These are phyloP conservation scores for Aspergillus fructus DNA, from an alignment of 2,329 filamentous ascomycete genomes.

Conservation along the genomic window DNA sequence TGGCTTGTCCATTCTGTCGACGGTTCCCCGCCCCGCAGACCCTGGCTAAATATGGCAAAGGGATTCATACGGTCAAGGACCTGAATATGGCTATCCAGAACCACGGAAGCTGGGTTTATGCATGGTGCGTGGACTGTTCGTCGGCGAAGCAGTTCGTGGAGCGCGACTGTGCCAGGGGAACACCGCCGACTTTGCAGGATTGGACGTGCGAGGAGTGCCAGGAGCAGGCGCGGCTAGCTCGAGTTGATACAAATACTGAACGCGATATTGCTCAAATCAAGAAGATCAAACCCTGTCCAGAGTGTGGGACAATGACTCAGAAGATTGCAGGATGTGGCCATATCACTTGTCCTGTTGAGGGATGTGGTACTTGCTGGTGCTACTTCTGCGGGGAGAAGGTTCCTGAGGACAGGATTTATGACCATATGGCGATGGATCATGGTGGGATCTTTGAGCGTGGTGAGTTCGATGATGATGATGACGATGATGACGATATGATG, in stretches of 20 bases:
- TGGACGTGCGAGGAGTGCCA: conserved; percentile 48
- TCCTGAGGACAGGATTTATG: conserved; percentile 8
- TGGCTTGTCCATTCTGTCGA: conserved; percentile 53
- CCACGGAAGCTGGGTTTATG: conserved; percentile 48
- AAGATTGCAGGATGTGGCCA: conserved; percentile 43
- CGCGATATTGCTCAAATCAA: background rate
- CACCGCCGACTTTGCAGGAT: conserved; percentile 34
- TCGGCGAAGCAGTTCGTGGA: conserved; percentile 45
- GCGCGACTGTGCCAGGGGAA: conserved; percentile 46
- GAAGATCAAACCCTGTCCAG: conserved; percentile 35
- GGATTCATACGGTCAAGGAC: conserved; percentile 38
- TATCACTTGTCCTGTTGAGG: conserved; percentile 34
- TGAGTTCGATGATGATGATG: background rate
- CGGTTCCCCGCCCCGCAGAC: conserved; percentile 42
- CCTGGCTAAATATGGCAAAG: conserved; percentile 37
- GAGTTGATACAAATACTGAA: background rate
- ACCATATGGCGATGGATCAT: conserved; percentile 14
- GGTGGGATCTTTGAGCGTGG: conserved; percentile 6
- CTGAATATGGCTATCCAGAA: conserved; percentile 42
- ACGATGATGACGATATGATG: background rate
- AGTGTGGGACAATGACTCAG: conserved; percentile 38
- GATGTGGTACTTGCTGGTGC: conserved; percentile 17
- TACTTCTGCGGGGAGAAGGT: conserved; percentile 19
- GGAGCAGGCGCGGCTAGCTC: conserved; percentile 2
- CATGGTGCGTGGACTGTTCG: conserved; percentile 49